phyloP scores from a whole-genome alignment of 2,329 filamentous ascomycete species.

The Apiospora aurea region DNA sequence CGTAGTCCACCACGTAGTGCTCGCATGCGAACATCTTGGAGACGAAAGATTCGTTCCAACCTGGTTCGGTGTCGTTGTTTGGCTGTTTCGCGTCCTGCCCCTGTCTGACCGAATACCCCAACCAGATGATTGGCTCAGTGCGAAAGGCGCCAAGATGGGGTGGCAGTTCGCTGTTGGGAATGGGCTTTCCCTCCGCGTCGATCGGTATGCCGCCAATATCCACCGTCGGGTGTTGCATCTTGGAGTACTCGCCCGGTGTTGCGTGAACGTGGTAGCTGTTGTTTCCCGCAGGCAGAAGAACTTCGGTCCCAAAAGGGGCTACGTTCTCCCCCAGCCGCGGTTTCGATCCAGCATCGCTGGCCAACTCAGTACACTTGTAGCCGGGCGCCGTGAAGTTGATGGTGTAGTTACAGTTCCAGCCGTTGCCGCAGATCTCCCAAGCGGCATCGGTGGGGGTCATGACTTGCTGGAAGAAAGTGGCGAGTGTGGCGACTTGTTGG shows the following conservation, averaged over 20 bases:
- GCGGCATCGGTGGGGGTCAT: slow-evolving; percentile 40
- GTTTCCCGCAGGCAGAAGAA: slow-evolving; percentile 43
- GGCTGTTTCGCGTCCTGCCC: slow-evolving; percentile 34
- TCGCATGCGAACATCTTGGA: slow-evolving; percentile 48
- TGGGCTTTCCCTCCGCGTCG: slow-evolving; percentile 32
- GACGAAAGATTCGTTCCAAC: slow-evolving; percentile 43
- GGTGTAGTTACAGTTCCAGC: slow-evolving; percentile 50
- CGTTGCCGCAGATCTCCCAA: slow-evolving; percentile 43
- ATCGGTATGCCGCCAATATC: slow-evolving; percentile 37
- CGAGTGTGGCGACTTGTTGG: slow-evolving; percentile 38
- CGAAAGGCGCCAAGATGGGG: slow-evolving; percentile 46
- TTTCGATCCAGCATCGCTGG: slow-evolving; percentile 39
- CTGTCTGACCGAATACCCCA: slow-evolving; percentile 43
- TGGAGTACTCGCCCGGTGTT: slow-evolving; percentile 44
- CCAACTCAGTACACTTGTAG: slow-evolving; percentile 47
- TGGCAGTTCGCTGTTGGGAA: slow-evolving; percentile 37
- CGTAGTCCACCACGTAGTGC: slow-evolving; percentile 47
- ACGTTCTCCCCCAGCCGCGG: slow-evolving; percentile 39
- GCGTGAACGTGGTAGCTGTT: slow-evolving; percentile 44
- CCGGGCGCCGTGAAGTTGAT: slow-evolving; percentile 47
- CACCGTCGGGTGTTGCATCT: slow-evolving; percentile 39
- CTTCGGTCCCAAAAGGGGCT: slow-evolving; percentile 42
- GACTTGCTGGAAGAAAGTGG: slow-evolving; percentile 36
- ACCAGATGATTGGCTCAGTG: slow-evolving; percentile 49
- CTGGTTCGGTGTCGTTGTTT: slow-evolving; percentile 33